Evolutionary conservation across 2,329 filamentous ascomycete species (phyloP).

Genomic region (Chaetothyriales sp.): DNA sequence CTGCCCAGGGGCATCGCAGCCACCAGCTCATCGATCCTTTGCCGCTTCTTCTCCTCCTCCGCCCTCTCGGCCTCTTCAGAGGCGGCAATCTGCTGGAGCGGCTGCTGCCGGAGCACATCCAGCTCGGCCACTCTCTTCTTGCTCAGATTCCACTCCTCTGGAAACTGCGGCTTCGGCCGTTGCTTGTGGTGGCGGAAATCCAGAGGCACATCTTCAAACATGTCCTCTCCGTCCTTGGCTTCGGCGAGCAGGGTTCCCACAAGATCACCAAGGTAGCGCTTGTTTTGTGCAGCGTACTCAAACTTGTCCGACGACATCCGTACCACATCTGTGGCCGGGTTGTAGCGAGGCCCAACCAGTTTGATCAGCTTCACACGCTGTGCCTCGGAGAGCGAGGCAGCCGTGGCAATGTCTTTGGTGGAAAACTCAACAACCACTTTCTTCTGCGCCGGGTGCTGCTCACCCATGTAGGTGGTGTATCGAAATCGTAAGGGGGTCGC

Average conservation of each 20-base stretch:
- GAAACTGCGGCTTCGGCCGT: constrained; percentile 56
- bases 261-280: constrained; percentile 74
- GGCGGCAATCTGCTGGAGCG: constrained; percentile 39
- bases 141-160: constrained; percentile 68
- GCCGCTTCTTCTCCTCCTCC: constrained; percentile 11
- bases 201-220: constrained; percentile 75
- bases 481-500: constrained; percentile 71
- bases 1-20: constrained; percentile 5
- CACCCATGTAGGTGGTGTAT: constrained; percentile 93
- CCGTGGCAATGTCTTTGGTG: constrained; percentile 46
- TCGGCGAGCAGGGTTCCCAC: constrained; percentile 58
- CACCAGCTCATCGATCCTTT: constrained; percentile 1
- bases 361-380: constrained; percentile 76
- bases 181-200: constrained; percentile 72
- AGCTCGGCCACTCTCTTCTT: constrained; percentile 51
- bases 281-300: constrained; percentile 85
- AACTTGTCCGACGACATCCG: constrained; percentile 87
- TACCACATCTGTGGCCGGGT: constrained; percentile 64
- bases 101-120: constrained; percentile 32
- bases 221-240: constrained; percentile 64
- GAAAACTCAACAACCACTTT: constrained; percentile 92
- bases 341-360: constrained; percentile 70
- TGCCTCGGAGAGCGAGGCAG: constrained; percentile 41
- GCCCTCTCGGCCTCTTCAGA: constrained; percentile 21
- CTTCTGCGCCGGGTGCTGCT: constrained; percentile 73